Evolutionary conservation across 306 rosid species (phyloP), one percentile per base, ranked within the genome.

Genomic region (Myrica gale): DNA sequence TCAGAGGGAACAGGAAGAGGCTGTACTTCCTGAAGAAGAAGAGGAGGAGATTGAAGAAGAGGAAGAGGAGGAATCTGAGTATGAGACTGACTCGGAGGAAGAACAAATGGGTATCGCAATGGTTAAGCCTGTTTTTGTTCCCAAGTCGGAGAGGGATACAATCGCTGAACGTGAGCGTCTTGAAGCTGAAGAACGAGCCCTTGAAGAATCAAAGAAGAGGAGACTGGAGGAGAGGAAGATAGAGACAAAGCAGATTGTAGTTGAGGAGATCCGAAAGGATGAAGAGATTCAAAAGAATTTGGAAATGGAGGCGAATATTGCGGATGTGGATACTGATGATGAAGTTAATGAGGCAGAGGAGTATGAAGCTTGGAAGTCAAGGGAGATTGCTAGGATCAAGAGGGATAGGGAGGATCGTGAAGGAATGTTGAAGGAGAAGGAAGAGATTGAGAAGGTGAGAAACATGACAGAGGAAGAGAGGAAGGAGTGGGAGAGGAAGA

Each of bases 381-480:
- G 97, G 79, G 97, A 95, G 90, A 95, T 95, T 44, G 86, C 96
- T 47, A 87, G 98, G 87, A 92, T 95, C 81, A 95, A 92, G 88
- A 84, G 97, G 89, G 98, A 92, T 56, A 90, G 97, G 83, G 97
- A 95, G 71, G 92, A 84, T 6, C 83, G 96, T 16, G 97, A 92
- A 66, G 96, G 96, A 43, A 81, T 89, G 89, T 66, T 92, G 82
- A 92, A 89, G 92, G 96, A 89, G 79, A 92, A 82, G 79, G 98
- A 92, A 82, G 98, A 90, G 90, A 83, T 92, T 76, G 97, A 90
- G 85, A 90, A 42, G 89, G 89, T 92, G 62, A 90, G 97, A 82
- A 95, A 90, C 79, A 95, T 95, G 98, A 90, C 97, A 9, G 97
- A 90, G 89, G 98, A 95, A 82, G 98, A 95, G 83, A 88, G 98